Evolutionary conservation across 805 yeast species (phyloP).

Genomic region (Wickerhamiella azyma): DNA sequence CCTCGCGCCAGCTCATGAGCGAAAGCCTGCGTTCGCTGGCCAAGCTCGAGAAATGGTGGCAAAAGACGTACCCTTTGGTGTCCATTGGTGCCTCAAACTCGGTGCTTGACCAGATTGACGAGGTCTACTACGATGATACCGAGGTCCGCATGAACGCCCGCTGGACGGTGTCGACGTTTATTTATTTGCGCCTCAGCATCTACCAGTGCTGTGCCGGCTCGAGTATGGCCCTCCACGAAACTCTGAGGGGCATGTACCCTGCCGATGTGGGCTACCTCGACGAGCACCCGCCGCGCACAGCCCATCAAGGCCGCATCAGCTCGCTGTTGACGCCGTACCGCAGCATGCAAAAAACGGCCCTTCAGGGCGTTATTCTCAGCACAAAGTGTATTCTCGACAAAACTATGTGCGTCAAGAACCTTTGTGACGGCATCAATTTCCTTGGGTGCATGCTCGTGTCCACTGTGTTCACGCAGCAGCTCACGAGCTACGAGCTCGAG

Average conservation of each 20-base stretch:
- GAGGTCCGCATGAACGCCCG: neutral
- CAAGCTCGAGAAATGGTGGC: conserved; percentile 4
- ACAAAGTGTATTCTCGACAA: neutral
- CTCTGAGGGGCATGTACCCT: conserved; percentile 2
- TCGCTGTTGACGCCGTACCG: neutral
- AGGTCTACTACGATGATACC: neutral
- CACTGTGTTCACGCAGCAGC: neutral
- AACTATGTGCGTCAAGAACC: neutral
- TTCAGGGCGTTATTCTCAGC: neutral
- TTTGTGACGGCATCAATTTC: neutral
- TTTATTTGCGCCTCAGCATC: neutral
- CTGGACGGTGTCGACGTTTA: neutral
- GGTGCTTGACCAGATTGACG: neutral
- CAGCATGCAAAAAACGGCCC: neutral
- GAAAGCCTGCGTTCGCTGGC: neutral
- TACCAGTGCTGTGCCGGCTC: conserved; percentile 1
- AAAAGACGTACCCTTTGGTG: neutral
- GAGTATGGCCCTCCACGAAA: neutral
- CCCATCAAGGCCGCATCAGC: conserved; percentile 1
- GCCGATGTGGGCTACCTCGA: neutral
- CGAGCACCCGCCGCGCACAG: neutral
- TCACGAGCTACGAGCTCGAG: neutral
- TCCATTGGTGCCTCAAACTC: neutral
- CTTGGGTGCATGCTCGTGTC: neutral
- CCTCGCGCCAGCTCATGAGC: neutral